A percentile compares a stretch with the other conserved stretches of the same genome.
phyloP scores from a whole-genome alignment of 2,329 filamentous ascomycete species.

The Corinectria fuckeliana region DNA sequence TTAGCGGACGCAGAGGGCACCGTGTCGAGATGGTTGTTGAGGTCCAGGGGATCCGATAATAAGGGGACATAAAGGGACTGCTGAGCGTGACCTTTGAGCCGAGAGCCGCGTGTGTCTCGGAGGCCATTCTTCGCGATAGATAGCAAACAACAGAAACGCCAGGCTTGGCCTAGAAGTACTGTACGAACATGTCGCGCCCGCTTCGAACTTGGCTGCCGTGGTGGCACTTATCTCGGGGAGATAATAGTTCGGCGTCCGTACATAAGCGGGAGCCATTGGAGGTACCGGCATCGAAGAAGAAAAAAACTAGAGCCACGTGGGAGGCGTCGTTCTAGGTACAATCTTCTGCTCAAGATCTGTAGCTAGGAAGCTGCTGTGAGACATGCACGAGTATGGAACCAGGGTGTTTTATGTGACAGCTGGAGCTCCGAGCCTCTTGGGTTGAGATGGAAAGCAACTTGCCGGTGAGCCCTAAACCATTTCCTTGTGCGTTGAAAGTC shows the following conservation, averaged over 20 bases:
- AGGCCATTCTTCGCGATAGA: no score
- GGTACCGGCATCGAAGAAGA: slow-evolving; percentile 23
- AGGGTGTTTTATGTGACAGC: slow-evolving; percentile 12
- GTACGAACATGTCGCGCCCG: not conserved
- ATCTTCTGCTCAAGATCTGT: slow-evolving; percentile 22
- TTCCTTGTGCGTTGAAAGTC: slow-evolving; percentile 10
- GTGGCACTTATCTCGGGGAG: slow-evolving; percentile 24
- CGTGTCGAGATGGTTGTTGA: not conserved
- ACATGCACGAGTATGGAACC: slow-evolving; percentile 28
- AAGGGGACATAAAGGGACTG: no score
- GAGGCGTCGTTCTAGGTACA: slow-evolving; percentile 25
- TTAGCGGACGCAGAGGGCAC: not conserved
- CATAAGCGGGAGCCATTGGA: slow-evolving; percentile 30
- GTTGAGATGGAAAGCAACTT: slow-evolving; percentile 20
- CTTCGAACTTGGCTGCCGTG: slow-evolving; percentile 14
- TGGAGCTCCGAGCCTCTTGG: not conserved
- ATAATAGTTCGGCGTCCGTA: slow-evolving; percentile 26
- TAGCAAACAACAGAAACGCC: not conserved
- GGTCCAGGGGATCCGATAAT: no score
- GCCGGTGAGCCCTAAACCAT: slow-evolving; percentile 5
- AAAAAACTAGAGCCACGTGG: slow-evolving; percentile 31
- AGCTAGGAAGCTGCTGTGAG: slow-evolving; percentile 26
- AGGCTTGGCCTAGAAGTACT: not conserved
- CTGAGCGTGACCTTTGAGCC: not conserved
- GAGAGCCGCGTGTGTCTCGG: not conserved